Evolutionary conservation across 1,139 yeast species (phyloP).

Genomic region (Pichiaceae sp.): DNA sequence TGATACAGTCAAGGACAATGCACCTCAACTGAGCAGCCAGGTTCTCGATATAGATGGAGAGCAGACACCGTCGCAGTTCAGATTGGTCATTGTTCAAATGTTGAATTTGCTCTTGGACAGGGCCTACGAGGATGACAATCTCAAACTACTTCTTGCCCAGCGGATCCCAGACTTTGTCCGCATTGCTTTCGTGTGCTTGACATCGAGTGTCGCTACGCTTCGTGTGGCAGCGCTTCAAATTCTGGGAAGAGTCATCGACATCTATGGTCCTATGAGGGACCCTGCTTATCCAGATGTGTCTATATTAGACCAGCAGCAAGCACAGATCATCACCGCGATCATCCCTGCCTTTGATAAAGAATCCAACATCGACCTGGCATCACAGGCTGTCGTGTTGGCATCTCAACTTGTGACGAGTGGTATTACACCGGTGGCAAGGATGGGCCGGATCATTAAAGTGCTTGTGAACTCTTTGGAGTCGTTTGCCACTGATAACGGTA

Average conservation of each 20-base stretch:
- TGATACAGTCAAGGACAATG: conserved; percentile 8
- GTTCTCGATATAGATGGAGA: conserved; percentile 37
- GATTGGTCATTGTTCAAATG: conserved; percentile 51
- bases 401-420: conserved; percentile 65
- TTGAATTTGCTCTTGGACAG: conserved; percentile 41
- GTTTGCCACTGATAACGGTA: conserved; percentile 30
- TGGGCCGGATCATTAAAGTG: conserved; percentile 58
- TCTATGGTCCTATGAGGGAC: conserved; percentile 47
- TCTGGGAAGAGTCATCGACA: conserved; percentile 49
- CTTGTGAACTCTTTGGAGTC: conserved; percentile 64
- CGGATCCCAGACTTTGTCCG: conserved; percentile 67
- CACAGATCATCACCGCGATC: conserved; percentile 84
- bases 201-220: conserved; percentile 56
- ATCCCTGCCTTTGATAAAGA: conserved; percentile 81
- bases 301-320: conserved; percentile 85
- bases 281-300: conserved; percentile 68
- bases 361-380: conserved; percentile 66
- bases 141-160: conserved; percentile 36
- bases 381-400: conserved; percentile 70
- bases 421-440: conserved; percentile 36
- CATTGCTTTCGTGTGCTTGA: conserved; percentile 78
- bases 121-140: conserved; percentile 31
- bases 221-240: conserved; percentile 61
- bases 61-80: conserved; percentile 65
- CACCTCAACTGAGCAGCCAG: conserved; percentile 10